Evolutionary conservation across 2,329 filamentous ascomycete species (phyloP).

Genomic region (Arthrobotrys pseudoclavata): DNA sequence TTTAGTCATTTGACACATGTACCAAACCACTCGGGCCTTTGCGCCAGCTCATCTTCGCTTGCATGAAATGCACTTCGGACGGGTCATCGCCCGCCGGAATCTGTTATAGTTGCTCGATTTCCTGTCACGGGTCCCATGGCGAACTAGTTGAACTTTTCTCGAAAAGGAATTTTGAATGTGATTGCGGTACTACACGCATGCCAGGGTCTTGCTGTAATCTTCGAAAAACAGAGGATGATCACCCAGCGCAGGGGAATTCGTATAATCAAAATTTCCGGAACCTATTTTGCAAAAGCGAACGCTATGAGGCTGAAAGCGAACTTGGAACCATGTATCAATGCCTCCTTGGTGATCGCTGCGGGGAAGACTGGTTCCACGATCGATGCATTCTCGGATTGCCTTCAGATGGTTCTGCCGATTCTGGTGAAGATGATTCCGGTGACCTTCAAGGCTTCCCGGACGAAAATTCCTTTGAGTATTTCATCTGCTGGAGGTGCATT

Average conservation of each 20-base stretch:
- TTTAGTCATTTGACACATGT: slow-evolving; percentile 90
- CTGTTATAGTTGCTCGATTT: slow-evolving; percentile 96
- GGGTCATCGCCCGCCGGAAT: slow-evolving; percentile 79
- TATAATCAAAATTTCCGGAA: slow-evolving; percentile 98
- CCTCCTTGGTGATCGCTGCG: slow-evolving; percentile 64
- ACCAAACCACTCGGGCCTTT: slow-evolving; percentile 90
- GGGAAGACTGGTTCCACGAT: slow-evolving; percentile 64
- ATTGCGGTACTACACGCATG: slow-evolving; percentile 90
- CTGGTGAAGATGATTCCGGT: slow-evolving; percentile 69
- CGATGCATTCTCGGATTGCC: slow-evolving; percentile 58
- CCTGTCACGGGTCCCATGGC: slow-evolving; percentile 91
- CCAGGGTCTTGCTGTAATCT: slow-evolving; percentile 80
- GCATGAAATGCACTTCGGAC: slow-evolving; percentile 87
- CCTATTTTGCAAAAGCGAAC: slow-evolving; percentile 85
- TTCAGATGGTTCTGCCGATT: slow-evolving; percentile 63
- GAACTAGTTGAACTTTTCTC: slow-evolving; percentile 94
- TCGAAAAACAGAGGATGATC: slow-evolving; percentile 83
- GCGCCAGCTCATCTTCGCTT: slow-evolving; percentile 90
- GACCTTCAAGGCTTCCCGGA: slow-evolving; percentile 81
- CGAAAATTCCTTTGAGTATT: slow-evolving; percentile 88
- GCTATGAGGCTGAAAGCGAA: slow-evolving; percentile 89
- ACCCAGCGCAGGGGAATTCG: slow-evolving; percentile 79
- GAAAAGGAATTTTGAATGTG: slow-evolving; percentile 95
- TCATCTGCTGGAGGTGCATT: slow-evolving; percentile 95
- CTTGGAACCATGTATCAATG: slow-evolving; percentile 99